Conservation (phyloP, 495 filamentous ascomycete genomes). For the Penicillium psychrofluorescens region DNA sequence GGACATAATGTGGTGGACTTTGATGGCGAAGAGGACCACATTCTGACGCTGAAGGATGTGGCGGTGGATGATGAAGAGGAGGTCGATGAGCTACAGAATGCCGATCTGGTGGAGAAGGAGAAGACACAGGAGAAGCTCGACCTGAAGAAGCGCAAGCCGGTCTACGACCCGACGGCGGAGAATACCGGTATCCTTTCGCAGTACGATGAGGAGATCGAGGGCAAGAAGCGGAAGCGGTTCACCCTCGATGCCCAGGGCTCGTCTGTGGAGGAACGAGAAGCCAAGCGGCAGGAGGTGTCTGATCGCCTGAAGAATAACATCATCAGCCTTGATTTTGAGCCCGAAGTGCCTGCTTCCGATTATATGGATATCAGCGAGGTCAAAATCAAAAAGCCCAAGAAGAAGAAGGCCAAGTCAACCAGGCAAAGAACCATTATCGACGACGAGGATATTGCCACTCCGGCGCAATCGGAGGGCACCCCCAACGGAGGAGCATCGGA, state of each 20-base stretch:
- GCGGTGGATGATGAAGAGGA: slow-evolving; percentile 83
- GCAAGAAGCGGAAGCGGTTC: slow-evolving; percentile 85
- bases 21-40: slow-evolving; percentile 67
- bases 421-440: slow-evolving; percentile 62
- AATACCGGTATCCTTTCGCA: slow-evolving; percentile 68
- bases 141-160: slow-evolving; percentile 84
- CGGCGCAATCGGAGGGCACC: slow-evolving; percentile 31
- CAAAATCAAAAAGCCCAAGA: slow-evolving; percentile 90
- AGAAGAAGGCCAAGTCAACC: slow-evolving; percentile 77
- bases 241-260: slow-evolving; percentile 72
- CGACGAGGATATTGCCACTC: slow-evolving; percentile 65
- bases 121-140: slow-evolving; percentile 68
- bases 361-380: slow-evolving; percentile 80
- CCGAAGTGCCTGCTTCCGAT: slow-evolving; percentile 65
- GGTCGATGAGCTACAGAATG: slow-evolving; percentile 84
- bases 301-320: slow-evolving; percentile 57
- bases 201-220: slow-evolving; percentile 92
- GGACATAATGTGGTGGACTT: slow-evolving; percentile 76
- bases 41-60: slow-evolving; percentile 86
- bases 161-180: slow-evolving; percentile 73
- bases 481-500: slow-evolving; percentile 31
- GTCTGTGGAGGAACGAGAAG: slow-evolving; percentile 54
- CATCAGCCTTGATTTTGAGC: slow-evolving; percentile 68
- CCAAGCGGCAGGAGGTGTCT: slow-evolving; percentile 49
- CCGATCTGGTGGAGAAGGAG: slow-evolving; percentile 72